These are phyloP conservation scores for Penicillium dipodomyicola DNA, from an alignment of 495 filamentous ascomycete genomes.

Conservation along the genomic window DNA sequence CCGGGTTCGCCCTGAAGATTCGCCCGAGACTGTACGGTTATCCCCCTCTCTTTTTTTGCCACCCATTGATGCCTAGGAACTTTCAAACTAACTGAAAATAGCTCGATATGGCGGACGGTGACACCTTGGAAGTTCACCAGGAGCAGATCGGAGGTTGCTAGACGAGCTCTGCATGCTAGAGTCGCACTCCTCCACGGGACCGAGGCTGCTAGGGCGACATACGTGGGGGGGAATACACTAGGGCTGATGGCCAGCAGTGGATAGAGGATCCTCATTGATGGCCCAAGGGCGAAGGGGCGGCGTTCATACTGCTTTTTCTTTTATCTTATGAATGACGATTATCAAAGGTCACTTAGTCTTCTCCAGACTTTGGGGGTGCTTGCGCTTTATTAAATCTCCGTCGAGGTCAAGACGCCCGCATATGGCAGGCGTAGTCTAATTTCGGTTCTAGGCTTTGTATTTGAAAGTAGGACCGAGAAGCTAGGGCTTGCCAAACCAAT, in stretches of 20 bases:
- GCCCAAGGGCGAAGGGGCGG: slow-evolving; percentile 5
- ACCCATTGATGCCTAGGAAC: background rate
- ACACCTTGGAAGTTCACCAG: slow-evolving; percentile 96
- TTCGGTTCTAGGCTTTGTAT: background rate
- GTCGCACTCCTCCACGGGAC: background rate
- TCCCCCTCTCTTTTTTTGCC: slow-evolving; percentile 4
- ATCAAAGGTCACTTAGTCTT: slow-evolving; percentile 7
- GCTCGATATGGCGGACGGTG: slow-evolving; percentile 97
- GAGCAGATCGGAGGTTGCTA: slow-evolving; percentile 85
- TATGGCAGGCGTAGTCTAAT: background rate
- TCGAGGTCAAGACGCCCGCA: background rate
- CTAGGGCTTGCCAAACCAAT: background rate
- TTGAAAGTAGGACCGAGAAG: background rate
- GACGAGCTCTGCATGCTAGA: background rate
- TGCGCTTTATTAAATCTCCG: background rate
- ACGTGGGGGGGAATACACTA: background rate
- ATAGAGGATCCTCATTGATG: background rate
- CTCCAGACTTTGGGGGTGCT: slow-evolving; percentile 5
- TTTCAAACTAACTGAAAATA: slow-evolving; percentile 36
- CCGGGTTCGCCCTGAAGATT: slow-evolving; percentile 84
- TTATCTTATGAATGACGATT: slow-evolving; percentile 10
- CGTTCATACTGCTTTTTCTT: slow-evolving; percentile 6
- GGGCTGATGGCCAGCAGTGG: background rate
- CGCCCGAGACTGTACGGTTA: slow-evolving; percentile 80
- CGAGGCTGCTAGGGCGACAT: background rate